These are phyloP conservation scores for Trametes elegans DNA, from an alignment of 768 basidiomycete genomes.

Conservation along the genomic window DNA sequence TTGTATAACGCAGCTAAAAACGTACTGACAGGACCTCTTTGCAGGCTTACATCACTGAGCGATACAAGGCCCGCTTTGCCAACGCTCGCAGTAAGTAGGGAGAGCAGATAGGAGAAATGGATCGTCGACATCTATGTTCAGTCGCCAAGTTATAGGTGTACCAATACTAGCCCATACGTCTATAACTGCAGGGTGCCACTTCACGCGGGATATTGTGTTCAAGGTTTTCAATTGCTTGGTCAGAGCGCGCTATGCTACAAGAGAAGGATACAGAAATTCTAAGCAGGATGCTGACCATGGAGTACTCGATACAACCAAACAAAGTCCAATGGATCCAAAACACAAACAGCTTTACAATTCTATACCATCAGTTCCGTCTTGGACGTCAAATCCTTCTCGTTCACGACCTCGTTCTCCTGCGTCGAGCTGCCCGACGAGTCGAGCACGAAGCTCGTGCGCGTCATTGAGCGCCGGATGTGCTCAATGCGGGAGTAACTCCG, in stretches of 20 bases:
- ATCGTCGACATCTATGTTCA: background rate
- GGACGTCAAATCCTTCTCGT: background rate
- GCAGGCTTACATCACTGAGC: conserved; percentile 24
- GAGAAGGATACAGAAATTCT: background rate
- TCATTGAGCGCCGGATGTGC: conserved; percentile 11
- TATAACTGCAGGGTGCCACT: no score
- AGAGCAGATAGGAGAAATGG: background rate
- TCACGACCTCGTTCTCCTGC: background rate
- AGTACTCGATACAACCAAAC: background rate
- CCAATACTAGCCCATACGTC: background rate
- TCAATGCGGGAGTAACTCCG: conserved; percentile 6
- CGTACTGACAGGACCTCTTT: background rate
- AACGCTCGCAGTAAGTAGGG: conserved; percentile 5
- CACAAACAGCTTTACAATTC: background rate
- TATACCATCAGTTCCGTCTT: conserved; percentile 4
- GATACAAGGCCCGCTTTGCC: conserved; percentile 21
- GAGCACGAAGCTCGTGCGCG: background rate
- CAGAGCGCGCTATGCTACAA: background rate
- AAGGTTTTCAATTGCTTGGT: background rate
- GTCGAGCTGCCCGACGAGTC: background rate
- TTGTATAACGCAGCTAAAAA: no score
- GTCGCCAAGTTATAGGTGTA: background rate
- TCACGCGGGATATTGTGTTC: background rate
- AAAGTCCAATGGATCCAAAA: background rate
- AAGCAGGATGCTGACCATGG: background rate